Evolutionary conservation across 192 early-diverging fungal genomes (phyloP), one percentile per base, ranked within the genome.

Genomic region (Diversispora epigaea): DNA sequence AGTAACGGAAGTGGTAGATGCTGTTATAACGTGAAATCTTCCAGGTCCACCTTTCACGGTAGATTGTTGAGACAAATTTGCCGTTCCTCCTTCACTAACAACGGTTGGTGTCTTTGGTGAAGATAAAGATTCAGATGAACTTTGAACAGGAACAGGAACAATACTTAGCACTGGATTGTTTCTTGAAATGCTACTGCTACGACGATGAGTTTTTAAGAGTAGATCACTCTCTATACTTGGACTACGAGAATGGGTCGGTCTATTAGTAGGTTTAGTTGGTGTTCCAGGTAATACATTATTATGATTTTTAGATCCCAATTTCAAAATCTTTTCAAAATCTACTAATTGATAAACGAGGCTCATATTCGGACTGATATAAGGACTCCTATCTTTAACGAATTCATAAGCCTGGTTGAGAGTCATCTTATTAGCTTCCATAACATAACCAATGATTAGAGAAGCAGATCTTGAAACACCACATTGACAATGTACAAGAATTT

Each of bases 391-490:
- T 67, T 92, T 88, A 19, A 96, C 95, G 77, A 87, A 92, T 55
- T 87, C 87, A 75, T 94, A 95, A 4, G 94, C 93, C 1, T 86
- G 81, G 0, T 76, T 77, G 40, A 93, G 81, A 3, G 82, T 77
- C 77, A 92, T 73, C 0, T 76, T 73, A 75, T 86, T 78, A 0
- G 86, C 82, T 22, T 89, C 84, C 94, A 97, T 97, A 65, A 95
- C 91, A 81, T 94, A 95, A 4, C 92, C 94, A 66, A 97, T 93
- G 12, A 95, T 87, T 55, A 97, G 78, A 0, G 89, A 87, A 8
- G 94, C 94, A 22, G 94, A 95, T 63, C 95, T 83, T 21, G 95
- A 94, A 22, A 97, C 89, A 40, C 95, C 95, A 75, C 92, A 84
- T 77, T 95, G 92, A 84, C 95, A 97, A 73, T 93, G 90, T 9